Conservation (phyloP, 225 moss, liverwort and hornwort genomes). For the Neckera pumila region DNA sequence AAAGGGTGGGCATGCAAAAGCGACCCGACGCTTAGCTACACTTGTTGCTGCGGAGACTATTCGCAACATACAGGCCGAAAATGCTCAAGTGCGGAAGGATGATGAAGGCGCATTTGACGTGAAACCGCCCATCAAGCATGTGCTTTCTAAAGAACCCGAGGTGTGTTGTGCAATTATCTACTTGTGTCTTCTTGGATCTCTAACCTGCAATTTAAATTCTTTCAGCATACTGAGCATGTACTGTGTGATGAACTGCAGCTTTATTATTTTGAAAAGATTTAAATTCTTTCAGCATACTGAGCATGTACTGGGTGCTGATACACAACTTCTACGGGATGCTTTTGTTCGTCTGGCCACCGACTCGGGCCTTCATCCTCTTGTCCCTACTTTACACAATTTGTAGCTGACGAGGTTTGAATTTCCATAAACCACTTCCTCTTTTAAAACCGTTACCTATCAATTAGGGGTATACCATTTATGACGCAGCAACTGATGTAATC, state of each 20-base stretch:
- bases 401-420: constrained; percentile 80
- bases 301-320: constrained; percentile 27
- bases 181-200: neutral
- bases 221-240: constrained; percentile 7
- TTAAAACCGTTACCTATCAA: neutral
- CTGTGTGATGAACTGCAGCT: constrained; percentile 43
- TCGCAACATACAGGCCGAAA: too few species aligned
- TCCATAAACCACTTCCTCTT: neutral
- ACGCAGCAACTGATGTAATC: neutral
- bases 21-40: too few species aligned
- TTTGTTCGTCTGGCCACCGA: constrained; percentile 88
- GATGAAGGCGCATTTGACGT: constrained; percentile 68
- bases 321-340: constrained; percentile 69
- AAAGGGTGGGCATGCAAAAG: too few species aligned
- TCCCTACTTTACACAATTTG: constrained; percentile 96
- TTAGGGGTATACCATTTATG: neutral
- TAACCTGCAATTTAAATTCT: neutral
- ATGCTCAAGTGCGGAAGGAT: constrained; percentile 69
- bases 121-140: constrained; percentile 88
- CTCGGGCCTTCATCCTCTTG: constrained; percentile 95
- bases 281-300: neutral
- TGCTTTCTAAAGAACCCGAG: constrained; percentile 92
- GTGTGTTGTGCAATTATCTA: constrained; percentile 6
- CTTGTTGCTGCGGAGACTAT: too few species aligned
- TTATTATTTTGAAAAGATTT: constrained; percentile 88